Conservation (phyloP, 2,329 filamentous ascomycete genomes). For the Scedosporium aurantiacum region DNA sequence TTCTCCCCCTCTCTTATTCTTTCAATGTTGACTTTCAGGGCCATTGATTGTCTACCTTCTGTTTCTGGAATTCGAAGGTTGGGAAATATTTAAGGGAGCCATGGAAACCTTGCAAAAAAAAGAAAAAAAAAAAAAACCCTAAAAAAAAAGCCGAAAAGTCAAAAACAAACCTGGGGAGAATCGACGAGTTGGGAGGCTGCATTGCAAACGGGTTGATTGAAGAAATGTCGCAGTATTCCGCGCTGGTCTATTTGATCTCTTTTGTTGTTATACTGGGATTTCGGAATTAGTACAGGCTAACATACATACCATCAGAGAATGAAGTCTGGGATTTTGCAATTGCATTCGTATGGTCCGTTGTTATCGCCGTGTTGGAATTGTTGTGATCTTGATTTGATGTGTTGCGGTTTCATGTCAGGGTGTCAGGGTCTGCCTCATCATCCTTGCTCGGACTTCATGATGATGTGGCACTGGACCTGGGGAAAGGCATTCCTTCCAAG, state of each 20-base stretch:
- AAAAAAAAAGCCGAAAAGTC: neutral
- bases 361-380: too few relatives aligned
- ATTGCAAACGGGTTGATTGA: neutral
- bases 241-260: neutral
- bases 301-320: neutral
- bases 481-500: too few relatives aligned
- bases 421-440: too few relatives aligned
- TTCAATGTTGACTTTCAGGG: neutral
- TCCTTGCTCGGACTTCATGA: too few relatives aligned
- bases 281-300: neutral
- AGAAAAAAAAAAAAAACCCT: neutral
- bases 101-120: slow-evolving; percentile 2
- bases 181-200: neutral
- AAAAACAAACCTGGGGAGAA: neutral
- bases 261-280: neutral
- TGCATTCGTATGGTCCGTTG: too few relatives aligned
- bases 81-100: neutral
- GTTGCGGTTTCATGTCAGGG: too few relatives aligned
- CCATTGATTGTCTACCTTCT: neutral
- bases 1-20: neutral
- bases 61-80: neutral
- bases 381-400: too few relatives aligned
- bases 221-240: neutral
- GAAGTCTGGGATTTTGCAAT: neutral
- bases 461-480: too few relatives aligned